Percentiles rank a stretch among this genome's conserved stretches.
Evolutionary conservation across 2,329 filamentous ascomycete species (phyloP).

Genomic region (Westerdykella sp.): DNA sequence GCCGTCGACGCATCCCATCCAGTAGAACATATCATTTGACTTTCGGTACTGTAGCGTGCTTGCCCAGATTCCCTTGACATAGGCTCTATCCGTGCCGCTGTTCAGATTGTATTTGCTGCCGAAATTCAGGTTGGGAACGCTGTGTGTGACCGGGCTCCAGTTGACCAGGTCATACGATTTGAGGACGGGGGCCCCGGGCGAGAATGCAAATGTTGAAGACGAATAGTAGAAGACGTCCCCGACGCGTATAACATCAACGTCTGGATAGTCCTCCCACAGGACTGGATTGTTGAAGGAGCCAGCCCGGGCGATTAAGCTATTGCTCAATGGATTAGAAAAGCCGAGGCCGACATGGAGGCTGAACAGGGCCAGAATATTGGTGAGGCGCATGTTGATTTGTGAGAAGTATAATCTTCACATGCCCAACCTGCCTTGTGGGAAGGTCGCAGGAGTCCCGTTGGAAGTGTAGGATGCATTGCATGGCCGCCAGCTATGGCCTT

Average conservation of each 20-base stretch:
- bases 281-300: constrained; percentile 45
- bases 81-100: constrained; percentile 38
- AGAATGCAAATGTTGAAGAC: constrained; percentile 53
- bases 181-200: constrained; percentile 52
- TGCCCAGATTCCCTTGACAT: constrained; percentile 53
- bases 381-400: neutral
- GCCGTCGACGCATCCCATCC: constrained; percentile 52
- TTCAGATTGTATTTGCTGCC: constrained; percentile 45
- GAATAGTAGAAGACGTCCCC: constrained; percentile 50
- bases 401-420: neutral
- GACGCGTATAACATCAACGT: constrained; percentile 50
- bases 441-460: too few relatives aligned
- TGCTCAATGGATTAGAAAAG: neutral
- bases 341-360: neutral
- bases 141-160: constrained; percentile 41
- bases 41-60: constrained; percentile 49
- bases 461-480: too few relatives aligned
- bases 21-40: constrained; percentile 49
- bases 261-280: constrained; percentile 52
- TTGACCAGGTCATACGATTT: constrained; percentile 51
- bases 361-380: too few relatives aligned
- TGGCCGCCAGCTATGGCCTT: too few relatives aligned
- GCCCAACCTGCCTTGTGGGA: too few relatives aligned
- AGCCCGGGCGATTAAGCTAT: neutral
- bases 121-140: constrained; percentile 35